Evolutionary conservation across 2,329 filamentous ascomycete genomes (phyloP), one percentile per base, ranked within the genome.

Genomic region (Paraphaeosphaeria sporulosa): DNA sequence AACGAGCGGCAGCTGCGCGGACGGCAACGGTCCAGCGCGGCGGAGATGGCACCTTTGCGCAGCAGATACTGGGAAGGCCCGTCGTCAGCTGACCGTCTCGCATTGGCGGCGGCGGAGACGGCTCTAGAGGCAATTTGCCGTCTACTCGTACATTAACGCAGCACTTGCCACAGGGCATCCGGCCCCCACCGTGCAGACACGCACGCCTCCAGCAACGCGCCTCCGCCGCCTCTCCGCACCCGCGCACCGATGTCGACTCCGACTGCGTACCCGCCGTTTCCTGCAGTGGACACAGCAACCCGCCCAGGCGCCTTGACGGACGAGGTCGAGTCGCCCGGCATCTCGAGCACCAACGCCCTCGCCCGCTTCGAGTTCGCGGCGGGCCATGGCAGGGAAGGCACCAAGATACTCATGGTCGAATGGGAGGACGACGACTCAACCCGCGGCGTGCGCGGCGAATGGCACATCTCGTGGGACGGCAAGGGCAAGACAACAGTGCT

Each of bases 331-430:
- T 82, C 80, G 34, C 82, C 82, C 32, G 80, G 79, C 64, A 76
- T 82, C 59, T 82, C 81, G 55, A 80, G 74, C 72, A 83, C 71
- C 49, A 86, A 85, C 58, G 89, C 89, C n/a, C 83, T 93, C 48
- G 90, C 92, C 48, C 89, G 93, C 60, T 97, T 96, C 78, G 93
- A 97, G 76, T 96, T 96, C 74, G 90, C 94, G 78, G 83, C 87
- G 0, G 90, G 89, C 38, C 87, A 86, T 75, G 90, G 88, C 52
- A 92, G 92, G 70, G 90, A 94, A 65, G 93, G 93, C 43, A 96
- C 92, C 64, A 97, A 96, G 81, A 89, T 97, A 64, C 82, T 97
- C 69, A 95, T 97, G 92, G 89, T 96, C 42, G 93, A 97, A 77
- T 97, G 93, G 93, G 88, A 92, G 74, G 87, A 89, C 55, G 85